Evolutionary conservation across 1,139 yeast species (phyloP), one percentile per base, ranked within the genome.

Genomic region (Barnettozyma hawaiiensis): DNA sequence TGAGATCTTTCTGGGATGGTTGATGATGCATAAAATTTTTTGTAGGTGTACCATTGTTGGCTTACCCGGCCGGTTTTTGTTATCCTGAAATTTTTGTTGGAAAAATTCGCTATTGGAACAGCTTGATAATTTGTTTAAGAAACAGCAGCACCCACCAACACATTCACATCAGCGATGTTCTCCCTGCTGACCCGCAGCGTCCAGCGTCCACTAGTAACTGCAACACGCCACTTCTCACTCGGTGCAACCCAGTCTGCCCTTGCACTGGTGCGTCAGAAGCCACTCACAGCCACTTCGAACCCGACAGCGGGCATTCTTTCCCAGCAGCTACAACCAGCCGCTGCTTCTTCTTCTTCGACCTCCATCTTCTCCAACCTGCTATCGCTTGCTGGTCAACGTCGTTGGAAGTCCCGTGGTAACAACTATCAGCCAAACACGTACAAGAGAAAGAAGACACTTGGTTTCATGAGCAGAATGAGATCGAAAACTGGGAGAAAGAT

Each of bases 371-470:
- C 55, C 45, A 50, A 46, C 42, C 35, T 50, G 14, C 43, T 50
- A 64, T 39, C 44, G 1, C 35, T 44, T 2, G 75, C 59, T 64
- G 77, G 51, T 57, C 75, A 75, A 60, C 65, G 71, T 66, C 76
- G 96, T 69, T 82, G 90, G 81, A 81, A 85, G 61, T 73, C 89
- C 23, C 79, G 95, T 70, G 98, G 98, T 65, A 85, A 87, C 66
- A 87, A 96, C 19, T 92, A 84, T 65, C 97, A 90, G 64, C 97
- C 98, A 37, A 83, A 90, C 46, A 89, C 95, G 2, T 69, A 86
- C 50, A 87, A 85, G 61, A 76, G 97, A 62, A 92, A 92, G 70
- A 81, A 96, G 65, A 81, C 85, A 28, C 75, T 85, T 48, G 98
- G 98, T 0, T 92, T 90, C 56, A 71, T 92, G 58, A 92, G 96